phyloP scores from a whole-genome alignment of 139 green algal genomes.

The Deuterostichococcus epilithicus region DNA sequence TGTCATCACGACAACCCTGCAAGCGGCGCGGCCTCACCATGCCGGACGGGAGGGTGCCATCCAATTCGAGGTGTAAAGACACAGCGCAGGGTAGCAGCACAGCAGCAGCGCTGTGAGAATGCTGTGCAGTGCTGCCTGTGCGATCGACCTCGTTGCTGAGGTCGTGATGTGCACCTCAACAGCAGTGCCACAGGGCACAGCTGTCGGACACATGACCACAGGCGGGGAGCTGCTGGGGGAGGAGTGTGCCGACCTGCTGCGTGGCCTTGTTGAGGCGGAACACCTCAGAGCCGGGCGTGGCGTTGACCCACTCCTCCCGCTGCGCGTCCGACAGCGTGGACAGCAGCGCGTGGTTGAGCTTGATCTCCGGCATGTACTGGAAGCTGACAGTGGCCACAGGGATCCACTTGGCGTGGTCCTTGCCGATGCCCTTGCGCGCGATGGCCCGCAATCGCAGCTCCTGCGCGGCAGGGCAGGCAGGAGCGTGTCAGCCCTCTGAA shows the following conservation, averaged over 20 bases:
- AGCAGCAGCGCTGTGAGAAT: too few species aligned
- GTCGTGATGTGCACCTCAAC: too few species aligned
- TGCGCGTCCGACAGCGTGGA: constrained; percentile 65
- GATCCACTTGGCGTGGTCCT: constrained; percentile 98
- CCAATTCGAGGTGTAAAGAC: not conserved
- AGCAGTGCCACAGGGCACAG: too few species aligned
- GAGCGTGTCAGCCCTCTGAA: too few species aligned
- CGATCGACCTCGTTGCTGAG: too few species aligned
- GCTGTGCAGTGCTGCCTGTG: too few species aligned
- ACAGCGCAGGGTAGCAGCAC: too few species aligned
- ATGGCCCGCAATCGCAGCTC: constrained; percentile 82
- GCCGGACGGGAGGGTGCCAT: not conserved
- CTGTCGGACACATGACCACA: too few species aligned
- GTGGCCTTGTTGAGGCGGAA: constrained; percentile 78
- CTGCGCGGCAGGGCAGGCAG: not conserved
- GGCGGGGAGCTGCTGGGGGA: not conserved
- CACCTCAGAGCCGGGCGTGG: constrained; percentile 51
- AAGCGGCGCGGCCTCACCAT: not conserved
- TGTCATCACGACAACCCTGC: too few species aligned
- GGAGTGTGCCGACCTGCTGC: constrained; percentile 32
- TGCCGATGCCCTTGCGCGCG: constrained; percentile 89
- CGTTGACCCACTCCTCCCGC: constrained; percentile 31
- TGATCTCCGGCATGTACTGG: constrained; percentile 79
- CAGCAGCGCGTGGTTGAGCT: constrained; percentile 72
- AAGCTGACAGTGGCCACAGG: constrained; percentile 86